Evolutionary conservation across 106 monocot genomes (phyloP).

Genomic region (Alisma plantagoaquatica): DNA sequence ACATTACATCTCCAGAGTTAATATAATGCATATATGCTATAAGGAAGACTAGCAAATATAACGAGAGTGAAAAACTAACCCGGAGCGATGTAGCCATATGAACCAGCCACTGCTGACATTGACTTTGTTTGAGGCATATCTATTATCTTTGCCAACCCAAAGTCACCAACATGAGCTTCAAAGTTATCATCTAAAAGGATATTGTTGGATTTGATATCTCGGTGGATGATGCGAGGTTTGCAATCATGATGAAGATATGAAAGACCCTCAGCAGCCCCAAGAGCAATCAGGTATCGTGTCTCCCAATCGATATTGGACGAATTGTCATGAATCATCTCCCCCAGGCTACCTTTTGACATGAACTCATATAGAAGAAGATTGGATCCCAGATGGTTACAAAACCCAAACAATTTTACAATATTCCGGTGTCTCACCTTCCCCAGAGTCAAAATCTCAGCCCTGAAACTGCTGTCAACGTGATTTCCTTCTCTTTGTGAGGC

Average conservation of each 20-base stretch:
- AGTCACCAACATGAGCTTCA: constrained; percentile 97
- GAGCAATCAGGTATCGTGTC: constrained; percentile 64
- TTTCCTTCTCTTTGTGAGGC: constrained; percentile 70
- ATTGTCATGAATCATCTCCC: constrained; percentile 66
- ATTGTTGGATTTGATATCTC: constrained; percentile 97
- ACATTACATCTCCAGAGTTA: too few relatives aligned
- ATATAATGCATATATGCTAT: too few relatives aligned
- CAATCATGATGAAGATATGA: constrained; percentile 94
- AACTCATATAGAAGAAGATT: constrained; percentile 90
- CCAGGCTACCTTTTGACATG: constrained; percentile 88
- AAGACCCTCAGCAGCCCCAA: constrained; percentile 90
- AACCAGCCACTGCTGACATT: constrained; percentile 96
- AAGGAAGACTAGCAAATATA: too few relatives aligned
- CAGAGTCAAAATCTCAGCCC: constrained; percentile 81
- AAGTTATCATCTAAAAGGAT: constrained; percentile 87
- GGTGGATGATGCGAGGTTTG: constrained; percentile 82
- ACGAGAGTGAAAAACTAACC: constrained; percentile 39
- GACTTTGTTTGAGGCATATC: constrained; percentile 86
- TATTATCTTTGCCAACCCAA: constrained; percentile 90
- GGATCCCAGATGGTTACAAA: constrained; percentile 63
- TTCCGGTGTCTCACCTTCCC: constrained; percentile 94
- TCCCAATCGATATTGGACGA: constrained; percentile 53
- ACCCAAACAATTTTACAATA: constrained; percentile 93
- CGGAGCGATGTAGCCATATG: constrained; percentile 97
- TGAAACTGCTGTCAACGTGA: constrained; percentile 70